Percentiles rank a stretch among this genome's conserved stretches.
Evolutionary conservation across 257 asterid species (phyloP).

Genomic region (Orobanche coerulescens): DNA sequence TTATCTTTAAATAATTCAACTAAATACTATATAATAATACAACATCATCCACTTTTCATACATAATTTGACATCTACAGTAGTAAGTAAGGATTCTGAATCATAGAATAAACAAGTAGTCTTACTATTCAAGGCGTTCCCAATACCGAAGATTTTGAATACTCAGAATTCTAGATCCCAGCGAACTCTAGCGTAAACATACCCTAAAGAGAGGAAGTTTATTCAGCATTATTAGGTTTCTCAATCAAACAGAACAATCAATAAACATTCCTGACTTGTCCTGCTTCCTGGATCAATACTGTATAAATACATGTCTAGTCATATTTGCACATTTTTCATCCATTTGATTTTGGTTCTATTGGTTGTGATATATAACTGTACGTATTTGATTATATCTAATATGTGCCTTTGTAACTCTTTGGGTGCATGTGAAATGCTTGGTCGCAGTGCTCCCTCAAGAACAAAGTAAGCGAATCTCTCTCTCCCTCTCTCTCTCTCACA

Average conservation of each 20-base stretch:
- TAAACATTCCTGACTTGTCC: conserved; percentile 8
- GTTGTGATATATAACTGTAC: conserved; percentile 18
- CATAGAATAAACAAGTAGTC: too few relatives aligned
- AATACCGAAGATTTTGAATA: too few relatives aligned
- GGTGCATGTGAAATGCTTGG: conserved; percentile 41
- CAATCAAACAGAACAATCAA: background rate
- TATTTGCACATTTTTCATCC: background rate
- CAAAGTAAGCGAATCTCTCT: conserved; percentile 49
- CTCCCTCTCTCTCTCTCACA: conserved; percentile 10
- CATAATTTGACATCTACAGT: too few relatives aligned
- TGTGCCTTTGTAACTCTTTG: conserved; percentile 27
- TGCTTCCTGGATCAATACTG: conserved; percentile 11
- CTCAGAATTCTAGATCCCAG: too few relatives aligned
- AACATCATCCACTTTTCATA: too few relatives aligned
- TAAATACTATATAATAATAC: too few relatives aligned
- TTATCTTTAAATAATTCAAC: too few relatives aligned
- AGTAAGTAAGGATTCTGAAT: too few relatives aligned
- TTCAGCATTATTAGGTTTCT: background rate
- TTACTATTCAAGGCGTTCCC: too few relatives aligned
- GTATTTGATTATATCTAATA: conserved; percentile 27
- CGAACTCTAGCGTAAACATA: too few relatives aligned
- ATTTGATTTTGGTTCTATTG: conserved; percentile 5
- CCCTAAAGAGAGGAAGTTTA: background rate
- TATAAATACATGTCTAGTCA: conserved; percentile 7
- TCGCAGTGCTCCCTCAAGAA: conserved; percentile 91